Evolutionary conservation across 1,284 basidiomycete species (phyloP).

Genomic region (Grifola frondosa): DNA sequence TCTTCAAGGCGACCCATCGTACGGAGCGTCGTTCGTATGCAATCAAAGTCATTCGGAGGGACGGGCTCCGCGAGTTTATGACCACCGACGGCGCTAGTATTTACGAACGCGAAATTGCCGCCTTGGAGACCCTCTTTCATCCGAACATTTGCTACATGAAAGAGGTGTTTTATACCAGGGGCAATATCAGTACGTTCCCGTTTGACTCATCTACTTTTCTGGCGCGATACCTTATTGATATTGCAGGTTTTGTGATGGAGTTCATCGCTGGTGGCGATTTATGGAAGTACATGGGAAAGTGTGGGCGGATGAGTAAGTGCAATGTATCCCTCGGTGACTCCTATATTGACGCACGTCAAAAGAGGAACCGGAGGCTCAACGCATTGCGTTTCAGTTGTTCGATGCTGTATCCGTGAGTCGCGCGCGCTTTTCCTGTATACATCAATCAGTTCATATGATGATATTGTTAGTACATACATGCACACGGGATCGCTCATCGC

Average conservation of each 20-base stretch:
- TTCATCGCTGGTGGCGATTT: constrained; percentile 86
- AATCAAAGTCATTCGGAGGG: constrained; percentile 71
- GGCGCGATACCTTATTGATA: background rate
- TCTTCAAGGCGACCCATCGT: constrained; percentile 67
- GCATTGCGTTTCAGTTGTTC: constrained; percentile 75
- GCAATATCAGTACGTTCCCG: constrained; percentile 59
- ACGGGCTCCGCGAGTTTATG: constrained; percentile 34
- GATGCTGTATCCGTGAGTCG: constrained; percentile 63
- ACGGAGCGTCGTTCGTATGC: constrained; percentile 63
- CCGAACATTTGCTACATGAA: constrained; percentile 81
- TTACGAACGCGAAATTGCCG: constrained; percentile 77
- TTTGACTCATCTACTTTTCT: background rate
- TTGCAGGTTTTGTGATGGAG: constrained; percentile 72
- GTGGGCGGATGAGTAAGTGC: constrained; percentile 59
- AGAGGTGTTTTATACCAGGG: constrained; percentile 71
- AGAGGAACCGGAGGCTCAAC: constrained; percentile 59
- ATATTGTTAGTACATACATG: constrained; percentile 66
- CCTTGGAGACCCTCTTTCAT: constrained; percentile 75
- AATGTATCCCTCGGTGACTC: constrained; percentile 15
- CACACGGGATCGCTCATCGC: constrained; percentile 78
- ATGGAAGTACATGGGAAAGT: constrained; percentile 72
- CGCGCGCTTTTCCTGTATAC: background rate
- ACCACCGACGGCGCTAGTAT: constrained; percentile 32
- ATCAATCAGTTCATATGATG: background rate
- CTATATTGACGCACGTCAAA: constrained; percentile 1